These are phyloP conservation scores for Aspergillus pseudotamarii DNA, from an alignment of 2,329 filamentous ascomycete genomes.

Conservation along the genomic window DNA sequence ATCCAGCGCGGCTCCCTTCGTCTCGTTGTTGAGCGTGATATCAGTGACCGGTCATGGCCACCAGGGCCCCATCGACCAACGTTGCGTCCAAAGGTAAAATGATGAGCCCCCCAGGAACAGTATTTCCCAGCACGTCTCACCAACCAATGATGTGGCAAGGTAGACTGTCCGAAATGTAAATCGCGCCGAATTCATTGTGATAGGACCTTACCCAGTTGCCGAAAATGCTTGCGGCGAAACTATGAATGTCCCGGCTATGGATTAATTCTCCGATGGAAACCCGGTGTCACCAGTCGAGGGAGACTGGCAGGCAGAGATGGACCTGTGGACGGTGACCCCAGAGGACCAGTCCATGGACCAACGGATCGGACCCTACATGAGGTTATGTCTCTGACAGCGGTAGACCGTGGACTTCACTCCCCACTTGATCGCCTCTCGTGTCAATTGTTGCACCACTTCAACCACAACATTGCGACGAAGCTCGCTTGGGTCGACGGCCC, in stretches of 20 bases:
- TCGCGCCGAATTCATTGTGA: conserved; percentile 30
- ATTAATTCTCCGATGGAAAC: conserved; percentile 26
- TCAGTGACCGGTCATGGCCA: not conserved
- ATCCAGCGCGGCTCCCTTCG: not conserved
- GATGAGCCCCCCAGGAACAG: not conserved
- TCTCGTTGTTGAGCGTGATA: not conserved
- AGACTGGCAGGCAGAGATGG: conserved; percentile 25
- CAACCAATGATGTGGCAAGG: not conserved
- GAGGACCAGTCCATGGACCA: not conserved
- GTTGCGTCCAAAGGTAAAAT: not conserved
- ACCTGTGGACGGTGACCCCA: conserved; percentile 11
- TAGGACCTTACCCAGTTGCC: conserved; percentile 25
- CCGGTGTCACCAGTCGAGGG: conserved; percentile 30
- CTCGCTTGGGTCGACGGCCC: conserved; percentile 32
- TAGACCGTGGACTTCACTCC: not conserved
- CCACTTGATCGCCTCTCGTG: not conserved
- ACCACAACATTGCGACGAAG: conserved; percentile 23
- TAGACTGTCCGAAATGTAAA: conserved; percentile 27
- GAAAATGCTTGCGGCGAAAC: conserved; percentile 29
- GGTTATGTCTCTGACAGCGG: not conserved
- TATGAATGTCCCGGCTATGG: conserved; percentile 31
- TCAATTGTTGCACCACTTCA: conserved; percentile 29
- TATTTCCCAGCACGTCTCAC: not conserved
- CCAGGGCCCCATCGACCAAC: not conserved
- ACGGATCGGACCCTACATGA: not conserved